phyloP scores from a whole-genome alignment of 345 rosid species.

The Lagerstroemia speciosa region DNA sequence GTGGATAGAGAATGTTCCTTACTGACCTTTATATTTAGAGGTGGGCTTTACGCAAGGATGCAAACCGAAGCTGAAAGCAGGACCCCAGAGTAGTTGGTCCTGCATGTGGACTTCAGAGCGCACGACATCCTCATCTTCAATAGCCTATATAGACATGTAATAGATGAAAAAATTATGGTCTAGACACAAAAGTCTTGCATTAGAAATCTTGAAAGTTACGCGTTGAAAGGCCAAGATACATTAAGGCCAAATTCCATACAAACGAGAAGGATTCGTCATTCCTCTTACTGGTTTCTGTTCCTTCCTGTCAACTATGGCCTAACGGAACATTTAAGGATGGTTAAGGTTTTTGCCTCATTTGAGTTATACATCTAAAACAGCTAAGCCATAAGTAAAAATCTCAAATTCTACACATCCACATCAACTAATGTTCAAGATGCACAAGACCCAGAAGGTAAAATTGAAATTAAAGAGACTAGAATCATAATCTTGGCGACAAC shows the following conservation, averaged over 20 bases:
- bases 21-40: conserved; percentile 46
- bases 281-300: background rate
- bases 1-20: background rate
- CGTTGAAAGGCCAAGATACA: background rate
- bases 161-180: background rate
- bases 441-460: background rate
- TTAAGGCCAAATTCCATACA: background rate
- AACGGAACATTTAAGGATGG: background rate
- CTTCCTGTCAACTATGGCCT: background rate
- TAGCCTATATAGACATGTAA: background rate
- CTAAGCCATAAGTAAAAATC: background rate
- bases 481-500: background rate
- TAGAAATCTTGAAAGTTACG: too few relatives aligned
- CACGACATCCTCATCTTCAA: background rate
- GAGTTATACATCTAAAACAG: background rate
- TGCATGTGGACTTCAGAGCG: conserved; percentile 21
- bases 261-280: background rate
- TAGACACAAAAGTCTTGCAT: too few relatives aligned
- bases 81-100: conserved; percentile 49
- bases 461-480: background rate
- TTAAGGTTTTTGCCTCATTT: too few relatives aligned
- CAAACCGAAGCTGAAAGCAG: conserved; percentile 55
- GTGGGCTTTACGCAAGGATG: conserved; percentile 66
- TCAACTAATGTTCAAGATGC: background rate
- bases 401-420: background rate